phyloP scores from a whole-genome alignment of 305 asterid species.

The Solanum chacoense region DNA sequence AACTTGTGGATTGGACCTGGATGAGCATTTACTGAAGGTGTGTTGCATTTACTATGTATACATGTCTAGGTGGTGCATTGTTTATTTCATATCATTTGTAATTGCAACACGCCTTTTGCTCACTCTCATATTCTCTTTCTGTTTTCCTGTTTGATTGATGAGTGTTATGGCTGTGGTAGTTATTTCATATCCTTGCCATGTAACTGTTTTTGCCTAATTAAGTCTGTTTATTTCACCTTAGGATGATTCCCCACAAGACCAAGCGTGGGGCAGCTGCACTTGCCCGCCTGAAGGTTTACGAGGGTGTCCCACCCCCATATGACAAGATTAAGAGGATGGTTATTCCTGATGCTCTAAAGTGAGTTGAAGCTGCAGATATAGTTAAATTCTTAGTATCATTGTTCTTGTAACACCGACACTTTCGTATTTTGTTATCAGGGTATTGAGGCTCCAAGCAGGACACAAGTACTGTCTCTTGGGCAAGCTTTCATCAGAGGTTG shows the following conservation, averaged over 20 bases:
- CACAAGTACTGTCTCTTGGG: conserved; percentile 18
- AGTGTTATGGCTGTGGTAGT: not conserved
- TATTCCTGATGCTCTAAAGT: conserved; percentile 92
- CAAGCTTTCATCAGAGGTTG: conserved; percentile 88
- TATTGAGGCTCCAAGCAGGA: conserved; percentile 92
- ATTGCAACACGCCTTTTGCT: not conserved
- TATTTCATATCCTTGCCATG: not conserved
- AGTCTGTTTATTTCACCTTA: conserved; percentile 5
- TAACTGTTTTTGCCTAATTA: not conserved
- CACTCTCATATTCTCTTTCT: not conserved
- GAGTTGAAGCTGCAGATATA: conserved; percentile 14
- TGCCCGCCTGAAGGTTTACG: conserved; percentile 50
- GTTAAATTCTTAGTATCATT: not conserved
- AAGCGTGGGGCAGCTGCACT: conserved; percentile 96
- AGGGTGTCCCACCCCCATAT: conserved; percentile 88
- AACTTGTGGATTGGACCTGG: not conserved
- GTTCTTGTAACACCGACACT: not conserved
- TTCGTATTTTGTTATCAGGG: conserved; percentile 33
- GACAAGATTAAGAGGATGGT: conserved; percentile 93
- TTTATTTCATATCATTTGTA: not conserved
- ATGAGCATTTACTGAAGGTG: not conserved
- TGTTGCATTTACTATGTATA: not conserved
- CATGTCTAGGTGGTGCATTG: not conserved
- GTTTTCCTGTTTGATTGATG: not conserved
- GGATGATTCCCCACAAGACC: conserved; percentile 98